Conservation (phyloP, 192 early-diverging fungal genomes). For the Podila minutissima region DNA sequence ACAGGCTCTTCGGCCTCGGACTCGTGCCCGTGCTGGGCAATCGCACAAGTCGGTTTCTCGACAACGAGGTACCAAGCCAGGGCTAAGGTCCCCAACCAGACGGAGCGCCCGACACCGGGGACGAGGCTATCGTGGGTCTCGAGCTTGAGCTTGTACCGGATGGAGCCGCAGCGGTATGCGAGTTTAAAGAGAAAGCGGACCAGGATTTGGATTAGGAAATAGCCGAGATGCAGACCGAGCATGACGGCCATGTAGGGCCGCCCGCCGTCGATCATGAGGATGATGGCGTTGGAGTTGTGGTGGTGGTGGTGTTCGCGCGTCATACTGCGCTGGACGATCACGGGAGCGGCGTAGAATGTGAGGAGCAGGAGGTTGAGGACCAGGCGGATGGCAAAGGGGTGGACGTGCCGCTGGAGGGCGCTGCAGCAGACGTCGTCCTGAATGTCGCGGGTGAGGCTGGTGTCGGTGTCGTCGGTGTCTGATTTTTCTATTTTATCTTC, state of each 20-base stretch:
- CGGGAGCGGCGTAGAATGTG: slow-evolving; percentile 7
- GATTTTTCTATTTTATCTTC: slow-evolving; percentile 29
- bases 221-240: slow-evolving; percentile 18
- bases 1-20: not conserved
- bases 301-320: slow-evolving; percentile 5
- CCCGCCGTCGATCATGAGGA: slow-evolving; percentile 29
- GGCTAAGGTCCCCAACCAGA: slow-evolving; percentile 27
- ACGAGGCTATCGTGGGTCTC: slow-evolving; percentile 40
- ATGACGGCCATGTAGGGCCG: slow-evolving; percentile 29
- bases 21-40: slow-evolving; percentile 2
- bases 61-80: slow-evolving; percentile 29
- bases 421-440: slow-evolving; percentile 31
- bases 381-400: slow-evolving; percentile 10
- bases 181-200: slow-evolving; percentile 34
- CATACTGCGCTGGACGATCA: slow-evolving; percentile 1
- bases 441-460: not conserved
- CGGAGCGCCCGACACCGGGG: slow-evolving; percentile 17
- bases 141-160: slow-evolving; percentile 36
- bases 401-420: slow-evolving; percentile 7
- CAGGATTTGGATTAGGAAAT: slow-evolving; percentile 31
- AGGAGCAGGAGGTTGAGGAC: slow-evolving; percentile 14
- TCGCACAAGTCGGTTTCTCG: slow-evolving; percentile 15
- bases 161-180: slow-evolving; percentile 20
- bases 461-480: slow-evolving; percentile 1
- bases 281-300: slow-evolving; percentile 17